Base-by-base conservation (phyloP, 1,284 basidiomycete genomes). In the Pseudozyma tsukubaensis region DNA sequence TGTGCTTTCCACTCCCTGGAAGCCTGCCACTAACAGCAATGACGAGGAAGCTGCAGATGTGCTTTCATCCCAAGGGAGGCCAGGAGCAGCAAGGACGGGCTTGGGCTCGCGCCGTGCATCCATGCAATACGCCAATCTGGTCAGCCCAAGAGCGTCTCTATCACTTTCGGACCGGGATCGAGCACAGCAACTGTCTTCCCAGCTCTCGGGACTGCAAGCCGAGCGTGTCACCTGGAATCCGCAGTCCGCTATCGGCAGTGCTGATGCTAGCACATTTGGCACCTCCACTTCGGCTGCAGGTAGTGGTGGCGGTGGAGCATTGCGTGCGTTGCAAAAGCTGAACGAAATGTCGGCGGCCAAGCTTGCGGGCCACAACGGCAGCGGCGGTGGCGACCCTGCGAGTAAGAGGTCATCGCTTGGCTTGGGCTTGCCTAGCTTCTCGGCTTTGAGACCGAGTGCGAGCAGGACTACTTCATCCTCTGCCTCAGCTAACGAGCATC, bases 301-400 rank as follows among this genome's bases (percentile, higher is more conserved):
- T 32, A 52, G 39, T 2, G 44, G 63, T 10, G 64, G 70, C 4
- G 71, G 71, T 14, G 65, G 71, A 19, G 71, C 71, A 24, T 44
- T 73, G 24, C 59, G 61, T 43, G 65, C 71, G 2, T 35, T 73
- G 39, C 71, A 73, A 29, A 73, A 57, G 61, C 61, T 73, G 24
- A 73, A 68, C 34, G 65, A 68, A 32, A 68, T 64, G 61, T 73
- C 71, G 29, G 60, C 65, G 3, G 65, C 71, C 61, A 73, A 73
- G 50, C 50, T 73, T 14, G 65, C 60, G 6, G 58, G 59, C 8
- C 59, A 59, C 9, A 11, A 6, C 58, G 12, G 21, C 50, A 14
- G 47, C 24, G 24, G 24, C 24, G 24, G 24, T 29, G 24, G 39
- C 3, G 59, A 62, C 3, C 49, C 47, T 7, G 55, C 18, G 16